Base-by-base conservation (phyloP, 345 rosid genomes). In the Bruguiera gymnorhiza region DNA sequence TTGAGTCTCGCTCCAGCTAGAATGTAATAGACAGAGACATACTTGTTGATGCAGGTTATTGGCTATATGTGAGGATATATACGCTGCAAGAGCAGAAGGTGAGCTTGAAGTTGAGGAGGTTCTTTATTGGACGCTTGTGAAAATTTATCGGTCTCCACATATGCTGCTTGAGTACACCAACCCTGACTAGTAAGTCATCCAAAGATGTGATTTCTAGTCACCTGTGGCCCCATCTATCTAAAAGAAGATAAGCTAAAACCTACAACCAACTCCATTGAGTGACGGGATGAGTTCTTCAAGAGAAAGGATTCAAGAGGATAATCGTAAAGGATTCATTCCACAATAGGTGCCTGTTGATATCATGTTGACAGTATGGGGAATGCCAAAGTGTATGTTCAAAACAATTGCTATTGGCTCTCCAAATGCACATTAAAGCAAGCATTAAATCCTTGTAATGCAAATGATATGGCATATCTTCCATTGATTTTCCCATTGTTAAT, bases 31-130 rank as follows among this genome's bases (percentile, higher is more conserved):
- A 2, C 37, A 24, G 27, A 51, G 29, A 16, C 26, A 59, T 60
- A 68, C 7, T 21, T 43, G 34, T 26, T 39, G 71, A 63, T 75
- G 74, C 76, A 83, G 86, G 81, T 73, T 83, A 63, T 70, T 83
- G 30, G 83, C 83, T 1, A 80, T 78, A 57, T 80, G 86, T n/a
- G 86, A 83, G 76, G 81, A 80, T 37, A 80, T 83, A 34, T 83
- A 83, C 21, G 80, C 83, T 9, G 86, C 86, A 46, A 77, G 86
- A 75, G 86, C 82, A 60, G 83, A 80, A 64, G 86, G 83, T 27
- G 86, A 77, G 80, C 83, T 83, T 27, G 80, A 73, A 62, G 86
- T 83, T 20, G 86, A 83, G 62, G 86, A 83, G 68, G 82, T 83
- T 9, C 80, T 83, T 39, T 83, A 80, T 31, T 83, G 86, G 86